phyloP scores from a whole-genome alignment of 1,139 yeast genomes.

The Debaryomyces sp. region DNA sequence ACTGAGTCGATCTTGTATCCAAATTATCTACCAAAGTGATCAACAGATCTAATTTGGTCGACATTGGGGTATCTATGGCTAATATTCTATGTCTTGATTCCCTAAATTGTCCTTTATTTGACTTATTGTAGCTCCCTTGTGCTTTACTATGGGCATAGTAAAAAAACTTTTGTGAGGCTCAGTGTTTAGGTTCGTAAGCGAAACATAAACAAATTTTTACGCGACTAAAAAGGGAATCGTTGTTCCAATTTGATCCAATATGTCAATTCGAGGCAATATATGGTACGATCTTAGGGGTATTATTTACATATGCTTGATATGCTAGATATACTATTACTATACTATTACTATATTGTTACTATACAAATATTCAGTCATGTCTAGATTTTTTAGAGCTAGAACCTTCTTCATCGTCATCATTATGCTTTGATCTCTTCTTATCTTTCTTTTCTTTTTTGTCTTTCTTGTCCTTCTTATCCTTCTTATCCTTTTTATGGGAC shows the following conservation, averaged over 20 bases:
- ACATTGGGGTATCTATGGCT: slow-evolving; percentile 6
- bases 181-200: slow-evolving; percentile 2
- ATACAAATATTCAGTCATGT: slow-evolving; percentile 2
- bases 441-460: slow-evolving; percentile 21
- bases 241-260: background rate
- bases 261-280: background rate
- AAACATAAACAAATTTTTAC: slow-evolving; percentile 7
- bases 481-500: slow-evolving; percentile 24
- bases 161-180: slow-evolving; percentile 1
- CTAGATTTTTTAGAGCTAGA: slow-evolving; percentile 12
- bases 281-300: background rate
- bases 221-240: slow-evolving; percentile 4
- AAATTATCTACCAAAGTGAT: slow-evolving; percentile 34
- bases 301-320: background rate
- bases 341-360: slow-evolving; percentile 1
- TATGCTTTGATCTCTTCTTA: slow-evolving; percentile 18
- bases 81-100: background rate
- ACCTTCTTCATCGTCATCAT: slow-evolving; percentile 9
- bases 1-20: slow-evolving; percentile 27
- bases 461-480: slow-evolving; percentile 24
- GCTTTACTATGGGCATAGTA: background rate
- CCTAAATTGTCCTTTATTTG: background rate
- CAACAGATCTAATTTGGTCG: slow-evolving; percentile 32
- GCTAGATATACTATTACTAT: slow-evolving; percentile 3
- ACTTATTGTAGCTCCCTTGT: background rate